A percentile compares a stretch with the other conserved stretches of the same genome.
phyloP scores from a whole-genome alignment of 148 eudicot genomes.

The Nyssa sinensis region DNA sequence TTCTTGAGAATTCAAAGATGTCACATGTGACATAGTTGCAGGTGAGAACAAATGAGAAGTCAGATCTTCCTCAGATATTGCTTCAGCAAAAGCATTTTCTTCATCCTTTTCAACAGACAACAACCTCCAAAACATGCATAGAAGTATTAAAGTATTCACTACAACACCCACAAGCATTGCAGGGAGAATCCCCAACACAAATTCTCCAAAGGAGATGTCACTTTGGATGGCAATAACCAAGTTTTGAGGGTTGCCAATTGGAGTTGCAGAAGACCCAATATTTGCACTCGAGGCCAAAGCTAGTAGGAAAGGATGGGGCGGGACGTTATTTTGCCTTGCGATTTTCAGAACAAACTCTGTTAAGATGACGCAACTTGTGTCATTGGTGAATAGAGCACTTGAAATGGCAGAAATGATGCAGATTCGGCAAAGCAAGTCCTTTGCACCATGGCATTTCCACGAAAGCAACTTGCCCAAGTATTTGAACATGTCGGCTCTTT shows the following conservation, averaged over 20 bases:
- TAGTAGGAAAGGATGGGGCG: conserved; percentile 67
- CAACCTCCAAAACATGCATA: conserved; percentile 58
- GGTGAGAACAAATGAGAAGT: conserved; percentile 56
- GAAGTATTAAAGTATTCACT: conserved; percentile 8
- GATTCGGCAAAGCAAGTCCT: conserved; percentile 65
- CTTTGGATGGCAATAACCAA: conserved; percentile 13
- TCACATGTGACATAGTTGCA: conserved; percentile 1
- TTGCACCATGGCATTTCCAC: conserved; percentile 61
- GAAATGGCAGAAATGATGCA: conserved; percentile 67
- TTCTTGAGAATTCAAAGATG: conserved; percentile 35
- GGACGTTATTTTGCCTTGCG: conserved; percentile 68
- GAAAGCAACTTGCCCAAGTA: conserved; percentile 64
- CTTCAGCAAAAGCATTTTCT: conserved; percentile 47
- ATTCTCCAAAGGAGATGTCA: conserved; percentile 1
- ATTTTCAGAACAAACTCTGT: conserved; percentile 75
- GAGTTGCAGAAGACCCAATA: conserved; percentile 66
- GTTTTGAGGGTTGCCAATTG: conserved; percentile 15
- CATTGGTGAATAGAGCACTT: conserved; percentile 76
- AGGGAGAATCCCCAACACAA: conserved; percentile 1
- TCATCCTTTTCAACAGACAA: conserved; percentile 55
- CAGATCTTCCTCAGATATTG: conserved; percentile 51
- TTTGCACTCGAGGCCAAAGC: conserved; percentile 82
- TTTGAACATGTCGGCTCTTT: conserved; percentile 74
- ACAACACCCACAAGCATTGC: conserved; percentile 12
- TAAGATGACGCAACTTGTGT: conserved; percentile 68